Percentiles rank a stretch among this genome's conserved stretches.
Conservation (phyloP, 148 eudicot species). For the Cornus florida region DNA sequence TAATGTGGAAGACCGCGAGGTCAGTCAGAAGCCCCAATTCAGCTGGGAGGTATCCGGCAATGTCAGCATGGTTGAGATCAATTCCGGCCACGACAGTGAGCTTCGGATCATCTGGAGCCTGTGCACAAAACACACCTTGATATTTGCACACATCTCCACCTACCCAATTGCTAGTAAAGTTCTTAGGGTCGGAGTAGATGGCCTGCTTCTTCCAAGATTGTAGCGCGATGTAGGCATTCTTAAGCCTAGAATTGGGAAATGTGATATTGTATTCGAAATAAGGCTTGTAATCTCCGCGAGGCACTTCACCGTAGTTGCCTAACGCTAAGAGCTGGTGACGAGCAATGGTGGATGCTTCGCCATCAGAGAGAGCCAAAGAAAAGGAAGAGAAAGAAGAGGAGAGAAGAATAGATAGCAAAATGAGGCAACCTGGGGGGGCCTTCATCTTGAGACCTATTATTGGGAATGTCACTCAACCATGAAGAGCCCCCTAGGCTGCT, state of each 20-base stretch:
- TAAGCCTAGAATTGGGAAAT: constrained; percentile 6
- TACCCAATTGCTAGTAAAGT: constrained; percentile 13
- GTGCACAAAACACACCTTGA: constrained; percentile 16
- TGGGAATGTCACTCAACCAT: background rate
- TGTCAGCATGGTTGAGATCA: constrained; percentile 22
- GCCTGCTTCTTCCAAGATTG: constrained; percentile 21
- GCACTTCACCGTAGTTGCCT: background rate
- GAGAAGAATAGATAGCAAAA: constrained; percentile 1
- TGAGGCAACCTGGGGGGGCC: constrained; percentile 14
- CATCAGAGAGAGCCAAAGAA: constrained; percentile 4
- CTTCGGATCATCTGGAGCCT: background rate
- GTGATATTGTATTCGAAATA: background rate
- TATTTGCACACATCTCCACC: constrained; percentile 21
- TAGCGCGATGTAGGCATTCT: constrained; percentile 14
- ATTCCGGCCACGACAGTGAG: constrained; percentile 15
- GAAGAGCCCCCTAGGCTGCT: too few species aligned
- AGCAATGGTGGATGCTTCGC: constrained; percentile 6
- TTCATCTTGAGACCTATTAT: background rate
- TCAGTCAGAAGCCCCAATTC: constrained; percentile 15
- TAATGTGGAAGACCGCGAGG: constrained; percentile 15
- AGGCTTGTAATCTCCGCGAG: background rate
- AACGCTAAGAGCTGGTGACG: constrained; percentile 8
- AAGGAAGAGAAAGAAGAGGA: background rate
- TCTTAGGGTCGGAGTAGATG: constrained; percentile 18
- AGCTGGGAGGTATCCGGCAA: constrained; percentile 13